Evolutionary conservation across 495 filamentous ascomycete genomes (phyloP).

Genomic region (Aspergillus ostianus): DNA sequence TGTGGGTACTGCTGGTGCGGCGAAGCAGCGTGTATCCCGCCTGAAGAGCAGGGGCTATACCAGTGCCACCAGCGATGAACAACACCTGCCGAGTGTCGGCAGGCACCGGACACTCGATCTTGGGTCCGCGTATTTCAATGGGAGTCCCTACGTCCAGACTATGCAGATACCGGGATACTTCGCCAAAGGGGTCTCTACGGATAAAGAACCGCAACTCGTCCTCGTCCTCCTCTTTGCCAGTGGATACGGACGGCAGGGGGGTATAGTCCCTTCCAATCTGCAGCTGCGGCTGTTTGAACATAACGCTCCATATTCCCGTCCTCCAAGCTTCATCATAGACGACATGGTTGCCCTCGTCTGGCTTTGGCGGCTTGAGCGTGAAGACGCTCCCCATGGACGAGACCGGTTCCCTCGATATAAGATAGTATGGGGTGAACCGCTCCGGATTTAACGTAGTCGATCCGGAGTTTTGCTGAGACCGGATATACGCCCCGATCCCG

Average conservation of each 20-base stretch:
- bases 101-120: slow-evolving; percentile 64
- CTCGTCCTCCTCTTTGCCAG: slow-evolving; percentile 30
- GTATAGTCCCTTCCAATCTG: slow-evolving; percentile 90
- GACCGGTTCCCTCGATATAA: slow-evolving; percentile 64
- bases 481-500: slow-evolving; percentile 37
- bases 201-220: slow-evolving; percentile 55
- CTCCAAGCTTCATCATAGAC: slow-evolving; percentile 53
- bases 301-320: slow-evolving; percentile 76
- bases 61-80: slow-evolving; percentile 91
- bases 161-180: slow-evolving; percentile 70
- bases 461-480: slow-evolving; percentile 27
- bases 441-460: slow-evolving; percentile 49
- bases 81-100: slow-evolving; percentile 56
- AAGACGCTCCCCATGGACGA: slow-evolving; percentile 75
- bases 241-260: slow-evolving; percentile 61
- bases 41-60: slow-evolving; percentile 89
- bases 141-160: slow-evolving; percentile 54
- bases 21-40: slow-evolving; percentile 59
- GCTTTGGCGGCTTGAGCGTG: slow-evolving; percentile 54
- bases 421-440: slow-evolving; percentile 63
- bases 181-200: slow-evolving; percentile 52
- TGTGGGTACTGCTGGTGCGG: slow-evolving; percentile 23
- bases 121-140: slow-evolving; percentile 76
- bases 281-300: slow-evolving; percentile 89
- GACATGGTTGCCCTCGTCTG: slow-evolving; percentile 35